A percentile compares a stretch with the other conserved stretches of the same genome.
These are phyloP conservation scores for Cladosporium austrohemisphaericum DNA, from an alignment of 2,329 filamentous ascomycete species.

Conservation along the genomic window DNA sequence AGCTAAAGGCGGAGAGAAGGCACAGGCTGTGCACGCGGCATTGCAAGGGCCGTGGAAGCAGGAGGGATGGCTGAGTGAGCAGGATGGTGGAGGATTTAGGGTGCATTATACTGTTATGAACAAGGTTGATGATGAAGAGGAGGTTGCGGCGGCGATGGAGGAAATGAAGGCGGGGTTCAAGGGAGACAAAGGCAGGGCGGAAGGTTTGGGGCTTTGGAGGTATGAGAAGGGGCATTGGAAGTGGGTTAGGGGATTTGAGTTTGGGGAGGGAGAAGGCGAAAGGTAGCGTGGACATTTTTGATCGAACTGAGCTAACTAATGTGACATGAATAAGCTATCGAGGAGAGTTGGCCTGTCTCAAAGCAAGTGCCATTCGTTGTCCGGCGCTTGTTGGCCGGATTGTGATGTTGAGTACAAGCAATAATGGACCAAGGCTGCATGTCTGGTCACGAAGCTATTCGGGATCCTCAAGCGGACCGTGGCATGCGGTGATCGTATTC, in stretches of 20 bases:
- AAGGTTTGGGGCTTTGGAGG: conserved; percentile 41
- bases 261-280: conserved; percentile 19
- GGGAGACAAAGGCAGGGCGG: conserved; percentile 33
- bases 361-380: too few species aligned
- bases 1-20: conserved; percentile 26
- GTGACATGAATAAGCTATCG: too few species aligned
- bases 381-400: too few species aligned
- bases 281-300: not conserved
- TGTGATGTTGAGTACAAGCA: too few species aligned
- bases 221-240: conserved; percentile 43
- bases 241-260: conserved; percentile 36
- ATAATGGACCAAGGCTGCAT: too few species aligned
- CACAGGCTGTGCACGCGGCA: conserved; percentile 35
- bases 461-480: too few species aligned
- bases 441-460: too few species aligned
- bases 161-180: conserved; percentile 34
- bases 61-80: conserved; percentile 39
- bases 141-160: conserved; percentile 36
- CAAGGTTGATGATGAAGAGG: conserved; percentile 41
- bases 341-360: not conserved
- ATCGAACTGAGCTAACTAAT: not conserved
- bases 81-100: conserved; percentile 39
- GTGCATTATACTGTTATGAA: conserved; percentile 48
- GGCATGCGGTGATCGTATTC: too few species aligned
- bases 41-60: conserved; percentile 36